Evolutionary conservation across 2,329 filamentous ascomycete genomes (phyloP).

Genomic region (Bipolaris cookei): DNA sequence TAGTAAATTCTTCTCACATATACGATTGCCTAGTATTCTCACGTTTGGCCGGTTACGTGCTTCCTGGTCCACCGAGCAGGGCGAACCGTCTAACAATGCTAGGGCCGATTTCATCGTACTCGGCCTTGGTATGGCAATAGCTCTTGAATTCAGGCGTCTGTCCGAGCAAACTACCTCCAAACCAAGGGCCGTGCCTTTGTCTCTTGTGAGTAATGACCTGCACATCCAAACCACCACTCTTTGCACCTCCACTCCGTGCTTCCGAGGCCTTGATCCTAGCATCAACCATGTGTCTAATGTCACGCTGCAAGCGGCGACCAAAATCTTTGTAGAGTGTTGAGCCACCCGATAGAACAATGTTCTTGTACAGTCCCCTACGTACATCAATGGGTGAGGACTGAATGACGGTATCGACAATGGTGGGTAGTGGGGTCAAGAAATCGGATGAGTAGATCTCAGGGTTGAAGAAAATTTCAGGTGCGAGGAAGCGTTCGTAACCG

Average conservation of each 20-base stretch:
- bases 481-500: slow-evolving; percentile 96
- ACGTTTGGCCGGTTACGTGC: slow-evolving; percentile 59
- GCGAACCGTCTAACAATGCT: slow-evolving; percentile 96
- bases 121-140: slow-evolving; percentile 83
- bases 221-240: slow-evolving; percentile 92
- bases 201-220: slow-evolving; percentile 97
- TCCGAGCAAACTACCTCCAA: slow-evolving; percentile 92
- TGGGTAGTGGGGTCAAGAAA: slow-evolving; percentile 92
- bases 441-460: slow-evolving; percentile 99
- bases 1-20: slow-evolving; percentile 16
- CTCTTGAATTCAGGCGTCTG: slow-evolving; percentile 98
- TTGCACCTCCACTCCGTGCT: slow-evolving; percentile 86
- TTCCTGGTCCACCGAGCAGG: slow-evolving; percentile 87
- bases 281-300: slow-evolving; percentile 95
- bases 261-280: slow-evolving; percentile 92
- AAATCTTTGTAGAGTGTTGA: slow-evolving; percentile 99
- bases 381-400: slow-evolving; percentile 98
- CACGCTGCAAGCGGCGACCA: slow-evolving; percentile 90
- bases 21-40: not conserved
- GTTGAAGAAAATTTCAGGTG: slow-evolving; percentile 99
- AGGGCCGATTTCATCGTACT: slow-evolving; percentile 92
- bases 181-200: slow-evolving; percentile 97
- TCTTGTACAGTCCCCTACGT: slow-evolving; percentile 96
- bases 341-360: slow-evolving; percentile 96
- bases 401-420: slow-evolving; percentile 94